Base-by-base conservation (phyloP, 805 yeast species). In the Saturnispora besseyi region DNA sequence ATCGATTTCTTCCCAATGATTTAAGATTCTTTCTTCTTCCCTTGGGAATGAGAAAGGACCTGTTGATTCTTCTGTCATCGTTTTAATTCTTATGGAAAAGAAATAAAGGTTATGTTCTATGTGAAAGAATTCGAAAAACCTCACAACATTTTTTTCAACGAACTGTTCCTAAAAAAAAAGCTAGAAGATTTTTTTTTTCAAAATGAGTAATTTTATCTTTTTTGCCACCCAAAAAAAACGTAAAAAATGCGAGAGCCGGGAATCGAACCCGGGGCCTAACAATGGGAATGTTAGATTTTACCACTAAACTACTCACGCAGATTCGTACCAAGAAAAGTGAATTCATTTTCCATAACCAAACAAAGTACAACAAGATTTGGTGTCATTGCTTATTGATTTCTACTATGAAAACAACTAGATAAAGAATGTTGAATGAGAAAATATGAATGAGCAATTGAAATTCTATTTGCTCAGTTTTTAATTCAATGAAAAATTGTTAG, bases 1-100 rank as follows among this genome's bases (percentile, higher is more conserved):
- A 66, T 89, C 84, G 59, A 88, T 78, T 56, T 89, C 95, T 49
- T 84, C 77, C 99, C 99, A 93, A 62, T 75, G 76, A 44, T 77
- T 73, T 50, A 84, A 74, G 57, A 91, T 79, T 59, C 82, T 81
- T 64, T 87, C 95, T 71, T 93, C 99, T 62, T 89, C 97, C 57
- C 72, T 76, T 48, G 98, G 87, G 72, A 93, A 93, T 56, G 85
- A 82, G 63, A 84, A 84, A 30, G 51, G 53, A 8, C 55, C 49
- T 48, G 61, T 44, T 47, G 64, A 59, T 59, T 63, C 64, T 56
- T 64, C 67, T 46, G 68, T 38, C 69, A 61, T 63, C 30, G 50
- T 5, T 29, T 44, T 29, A 36, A 22, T 21, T 21, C 24, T 24
- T 15, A 28, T 28, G 15, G n/a, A 30, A 10, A n/a, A 46, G 22